Conservation (phyloP, 179 eudicot species). For the Spergularia azorica region DNA sequence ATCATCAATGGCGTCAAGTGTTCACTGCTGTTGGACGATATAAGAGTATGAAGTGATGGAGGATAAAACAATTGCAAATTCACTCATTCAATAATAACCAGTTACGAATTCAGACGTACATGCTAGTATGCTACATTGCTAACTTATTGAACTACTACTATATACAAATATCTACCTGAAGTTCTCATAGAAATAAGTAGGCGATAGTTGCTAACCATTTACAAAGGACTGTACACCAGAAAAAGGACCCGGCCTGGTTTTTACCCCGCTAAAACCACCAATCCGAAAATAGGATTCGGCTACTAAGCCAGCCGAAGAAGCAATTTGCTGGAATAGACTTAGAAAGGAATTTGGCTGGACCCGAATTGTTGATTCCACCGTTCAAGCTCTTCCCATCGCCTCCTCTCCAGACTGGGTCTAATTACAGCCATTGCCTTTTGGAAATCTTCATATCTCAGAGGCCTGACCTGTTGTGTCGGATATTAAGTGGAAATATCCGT, state of each 20-base stretch:
- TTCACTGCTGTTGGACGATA: too few relatives aligned
- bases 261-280: too few relatives aligned
- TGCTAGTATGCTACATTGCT: too few relatives aligned
- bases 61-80: too few relatives aligned
- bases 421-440: slow-evolving; percentile 75
- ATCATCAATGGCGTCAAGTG: too few relatives aligned
- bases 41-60: too few relatives aligned
- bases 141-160: not conserved
- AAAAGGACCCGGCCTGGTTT: too few relatives aligned
- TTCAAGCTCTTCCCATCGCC: slow-evolving; percentile 95
- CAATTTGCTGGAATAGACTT: too few relatives aligned
- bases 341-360: slow-evolving; percentile 42
- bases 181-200: too few relatives aligned
- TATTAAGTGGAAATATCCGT: not conserved
- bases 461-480: slow-evolving; percentile 57
- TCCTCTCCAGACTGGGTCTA: slow-evolving; percentile 80
- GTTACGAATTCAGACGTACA: too few relatives aligned
- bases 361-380: slow-evolving; percentile 87
- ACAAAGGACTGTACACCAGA: slow-evolving; percentile 24
- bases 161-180: not conserved
- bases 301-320: not conserved
- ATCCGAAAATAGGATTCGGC: too few relatives aligned
- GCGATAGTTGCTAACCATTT: not conserved
- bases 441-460: slow-evolving; percentile 72
- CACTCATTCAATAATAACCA: too few relatives aligned